Conservation (phyloP, 1,284 basidiomycete species). For the Leccinum pachyderme region DNA sequence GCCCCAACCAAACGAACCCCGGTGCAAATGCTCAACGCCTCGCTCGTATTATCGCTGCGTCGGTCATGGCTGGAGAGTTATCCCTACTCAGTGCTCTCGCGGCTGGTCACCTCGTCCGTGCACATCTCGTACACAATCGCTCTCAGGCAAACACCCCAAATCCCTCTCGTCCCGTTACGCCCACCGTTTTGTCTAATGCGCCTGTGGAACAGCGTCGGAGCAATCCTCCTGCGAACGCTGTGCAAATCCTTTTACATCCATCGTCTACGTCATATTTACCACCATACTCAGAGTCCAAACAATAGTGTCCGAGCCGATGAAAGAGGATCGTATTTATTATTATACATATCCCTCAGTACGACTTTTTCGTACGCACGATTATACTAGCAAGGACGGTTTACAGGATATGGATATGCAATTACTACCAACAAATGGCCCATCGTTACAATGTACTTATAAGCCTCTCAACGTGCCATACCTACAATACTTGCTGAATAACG, state of each 20-base stretch:
- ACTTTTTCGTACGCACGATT: slow-evolving; percentile 7
- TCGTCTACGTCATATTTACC: slow-evolving; percentile 34
- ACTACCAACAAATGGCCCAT: neutral
- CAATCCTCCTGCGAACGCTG: slow-evolving; percentile 5
- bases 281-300: slow-evolving; percentile 31
- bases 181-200: slow-evolving; percentile 34
- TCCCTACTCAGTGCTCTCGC: slow-evolving; percentile 88
- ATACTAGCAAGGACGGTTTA: neutral
- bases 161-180: slow-evolving; percentile 62
- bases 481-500: neutral
- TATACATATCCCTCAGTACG: slow-evolving; percentile 21
- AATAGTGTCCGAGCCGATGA: slow-evolving; percentile 8
- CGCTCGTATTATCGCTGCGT: slow-evolving; percentile 82
- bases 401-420: neutral
- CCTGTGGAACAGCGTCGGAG: slow-evolving; percentile 17
- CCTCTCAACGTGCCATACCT: neutral
- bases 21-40: slow-evolving; percentile 86
- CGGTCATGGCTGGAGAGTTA: slow-evolving; percentile 95
- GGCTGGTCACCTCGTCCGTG: slow-evolving; percentile 87
- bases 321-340: slow-evolving; percentile 20
- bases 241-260: slow-evolving; percentile 22
- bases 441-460: neutral
- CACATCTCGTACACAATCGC: slow-evolving; percentile 86
- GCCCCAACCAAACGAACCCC: slow-evolving; percentile 80
- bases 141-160: slow-evolving; percentile 68